Base-by-base conservation (phyloP, 352 stramenopile species). In the Phytophthora ohioensis region DNA sequence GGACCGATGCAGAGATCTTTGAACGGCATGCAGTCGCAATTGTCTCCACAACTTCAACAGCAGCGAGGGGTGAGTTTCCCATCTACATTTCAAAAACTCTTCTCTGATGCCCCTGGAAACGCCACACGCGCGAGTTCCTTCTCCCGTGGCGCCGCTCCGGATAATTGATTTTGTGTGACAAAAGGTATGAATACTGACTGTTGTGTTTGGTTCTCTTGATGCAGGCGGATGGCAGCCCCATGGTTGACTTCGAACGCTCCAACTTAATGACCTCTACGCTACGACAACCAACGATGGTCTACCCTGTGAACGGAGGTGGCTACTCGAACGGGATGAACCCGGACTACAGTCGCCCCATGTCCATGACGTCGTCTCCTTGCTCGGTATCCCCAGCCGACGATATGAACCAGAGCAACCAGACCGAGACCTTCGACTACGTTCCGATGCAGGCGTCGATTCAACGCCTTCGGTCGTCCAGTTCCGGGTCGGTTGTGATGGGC, bases 21-120 rank as follows among this genome's bases (percentile, higher is more conserved):
- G 58, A 73, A 62, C 9, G 49, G 53, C 15, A 67, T 78, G 58
- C 70, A 68, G n/a, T 35, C 31, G 12, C 67, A 67, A 13, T 45
- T 75, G 31, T 68, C 52, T 12, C 72, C 51, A 9, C 64, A 57
- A 21, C 21, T 27, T 27, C 69, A 77, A 9, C 76, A 58, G 45
- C 54, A 75, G 17, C 71, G 69, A 63, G 60, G 74, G 38, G 79
- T 85, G 46, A 71, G 71, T 73, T 71, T 75, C 17, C 73, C 74
- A n/a, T 84, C 83, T 27, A 73, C 75, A 10, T 91, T 87, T 73
- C 82, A 86, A 21, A 91, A 91, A 36, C 57, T 91, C 51, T 93
- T 90, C 56, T 78, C 51, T 7, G 71, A 80, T 10, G 54, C 69
- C 35, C 47, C 76, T 31, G 62, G 60, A 2, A 76, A 79, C 17